A percentile compares a stretch with the other conserved stretches of the same genome.
Evolutionary conservation across 495 filamentous ascomycete genomes (phyloP).

Genomic region (Aspergillus funiculosus): DNA sequence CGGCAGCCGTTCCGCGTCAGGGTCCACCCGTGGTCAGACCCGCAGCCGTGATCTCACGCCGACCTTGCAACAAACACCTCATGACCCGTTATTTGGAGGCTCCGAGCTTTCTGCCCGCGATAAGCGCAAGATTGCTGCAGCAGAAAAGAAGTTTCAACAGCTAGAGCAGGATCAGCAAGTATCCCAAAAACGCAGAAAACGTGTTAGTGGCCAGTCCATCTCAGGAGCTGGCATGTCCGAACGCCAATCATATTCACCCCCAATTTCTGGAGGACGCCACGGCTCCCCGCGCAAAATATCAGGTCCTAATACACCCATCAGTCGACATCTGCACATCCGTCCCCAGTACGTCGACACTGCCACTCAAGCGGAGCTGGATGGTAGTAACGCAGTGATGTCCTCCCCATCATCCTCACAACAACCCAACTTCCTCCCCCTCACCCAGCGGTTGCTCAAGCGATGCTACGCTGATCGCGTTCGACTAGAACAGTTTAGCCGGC

Average conservation of each 20-base stretch:
- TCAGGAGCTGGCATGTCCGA: not conserved
- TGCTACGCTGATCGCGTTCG: slow-evolving; percentile 39
- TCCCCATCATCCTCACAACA: slow-evolving; percentile 15
- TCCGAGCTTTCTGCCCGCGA: slow-evolving; percentile 76
- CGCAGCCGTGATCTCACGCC: slow-evolving; percentile 81
- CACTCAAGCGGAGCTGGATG: slow-evolving; percentile 42
- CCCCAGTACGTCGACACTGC: slow-evolving; percentile 41
- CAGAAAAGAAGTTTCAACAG: slow-evolving; percentile 66
- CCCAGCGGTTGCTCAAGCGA: slow-evolving; percentile 40
- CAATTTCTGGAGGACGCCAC: slow-evolving; percentile 17
- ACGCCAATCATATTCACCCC: slow-evolving; percentile 29
- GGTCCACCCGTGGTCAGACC: slow-evolving; percentile 66
- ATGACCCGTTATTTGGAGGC: slow-evolving; percentile 45
- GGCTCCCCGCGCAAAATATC: slow-evolving; percentile 31
- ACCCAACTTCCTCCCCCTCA: slow-evolving; percentile 33
- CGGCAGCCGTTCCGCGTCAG: slow-evolving; percentile 62
- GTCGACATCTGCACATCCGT: slow-evolving; percentile 21
- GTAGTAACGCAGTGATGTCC: slow-evolving; percentile 24
- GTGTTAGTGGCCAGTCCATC: slow-evolving; percentile 38
- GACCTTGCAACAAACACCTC: slow-evolving; percentile 33
- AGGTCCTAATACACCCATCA: slow-evolving; percentile 26
- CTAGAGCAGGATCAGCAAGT: slow-evolving; percentile 50
- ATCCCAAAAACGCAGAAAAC: slow-evolving; percentile 42
- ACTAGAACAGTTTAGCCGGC: slow-evolving; percentile 24
- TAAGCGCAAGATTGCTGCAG: slow-evolving; percentile 76